Base-by-base conservation (phyloP, 2,329 filamentous ascomycete genomes). In the Tympanopsis confertula region DNA sequence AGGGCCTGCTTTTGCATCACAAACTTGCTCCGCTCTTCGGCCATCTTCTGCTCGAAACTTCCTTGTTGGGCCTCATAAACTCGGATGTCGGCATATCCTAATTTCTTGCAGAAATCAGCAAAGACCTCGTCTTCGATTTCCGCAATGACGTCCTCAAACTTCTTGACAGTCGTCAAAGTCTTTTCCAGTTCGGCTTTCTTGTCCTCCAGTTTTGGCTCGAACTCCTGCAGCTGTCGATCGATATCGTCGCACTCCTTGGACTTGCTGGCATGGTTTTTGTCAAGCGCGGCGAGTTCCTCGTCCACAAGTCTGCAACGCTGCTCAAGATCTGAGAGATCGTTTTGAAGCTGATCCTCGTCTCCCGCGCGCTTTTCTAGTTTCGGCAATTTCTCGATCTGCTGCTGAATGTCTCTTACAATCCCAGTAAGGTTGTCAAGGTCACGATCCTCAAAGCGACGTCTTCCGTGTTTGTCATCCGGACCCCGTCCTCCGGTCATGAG, bases 401-500 rank as follows among this genome's bases (percentile, higher is more conserved):
- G 76, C 50, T 79, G 73, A 41, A 88, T 69, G 51, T 86, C 85
- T 41, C 7, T 26, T n/a, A n/a, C 22, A n/a, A 26, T 7, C 22
- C 22, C 7, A 7, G 80, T 74, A n/a, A 95, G 67, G 42, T 85
- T 85, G 45, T 94, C 85, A 20, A 95, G 77, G 48, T 95, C 87
- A 5, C 82, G 76, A 48, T 95, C 88, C 50, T 94, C 88, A n/a
- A 26, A 26, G 38, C 83, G 76, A 41, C 86, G 81, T 45, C 86
- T 83, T 41, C 74, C 75, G 39, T n/a, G 7, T n/a, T 83, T 85
- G 35, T 78, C 72, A 33, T 82, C 76, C 1, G 78, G 80, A 20
- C 86, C 82, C 43, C 87, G 82, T 46, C 91, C 91, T 68, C 91
- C 91, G 35, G 91, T 96, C 82, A 98, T 96, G 38, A 93, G 71